These are phyloP conservation scores for Hamigera avellanea DNA, from an alignment of 495 filamentous ascomycete genomes.

Conservation along the genomic window DNA sequence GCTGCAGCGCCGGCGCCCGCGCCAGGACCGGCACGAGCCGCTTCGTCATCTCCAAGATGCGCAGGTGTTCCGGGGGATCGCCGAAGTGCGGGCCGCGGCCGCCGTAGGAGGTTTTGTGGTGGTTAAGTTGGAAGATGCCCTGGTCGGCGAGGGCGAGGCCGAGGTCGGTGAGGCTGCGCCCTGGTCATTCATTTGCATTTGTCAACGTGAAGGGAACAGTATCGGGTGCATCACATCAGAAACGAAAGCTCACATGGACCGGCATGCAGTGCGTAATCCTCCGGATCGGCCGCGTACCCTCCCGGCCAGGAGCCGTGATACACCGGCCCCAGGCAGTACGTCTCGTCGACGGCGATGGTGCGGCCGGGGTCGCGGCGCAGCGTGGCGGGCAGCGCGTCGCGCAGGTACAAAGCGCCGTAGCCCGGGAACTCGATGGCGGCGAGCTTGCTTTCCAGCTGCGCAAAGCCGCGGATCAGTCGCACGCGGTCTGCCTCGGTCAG, in stretches of 20 bases:
- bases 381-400: conserved; percentile 6
- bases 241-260: conserved; percentile 15
- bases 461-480: conserved; percentile 14
- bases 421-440: conserved; percentile 14
- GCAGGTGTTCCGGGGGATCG: conserved; percentile 5
- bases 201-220: too few species aligned
- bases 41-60: conserved; percentile 3
- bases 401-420: conserved; percentile 18
- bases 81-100: conserved; percentile 1
- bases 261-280: conserved; percentile 3
- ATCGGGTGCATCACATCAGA: too few species aligned
- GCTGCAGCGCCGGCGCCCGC: conserved; percentile 1
- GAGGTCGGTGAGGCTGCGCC: conserved; percentile 7
- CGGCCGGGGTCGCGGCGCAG: neutral
- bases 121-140: conserved; percentile 1
- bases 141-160: conserved; percentile 3
- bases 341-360: conserved; percentile 8
- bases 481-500: conserved; percentile 9
- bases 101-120: neutral
- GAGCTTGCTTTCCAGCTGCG: conserved; percentile 15
- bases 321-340: conserved; percentile 10
- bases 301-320: conserved; percentile 10
- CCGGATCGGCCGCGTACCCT: conserved; percentile 2
- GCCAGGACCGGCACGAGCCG: conserved; percentile 4
- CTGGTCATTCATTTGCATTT: too few species aligned